phyloP scores from a whole-genome alignment of 345 rosid species.

The Linum trigynum region DNA sequence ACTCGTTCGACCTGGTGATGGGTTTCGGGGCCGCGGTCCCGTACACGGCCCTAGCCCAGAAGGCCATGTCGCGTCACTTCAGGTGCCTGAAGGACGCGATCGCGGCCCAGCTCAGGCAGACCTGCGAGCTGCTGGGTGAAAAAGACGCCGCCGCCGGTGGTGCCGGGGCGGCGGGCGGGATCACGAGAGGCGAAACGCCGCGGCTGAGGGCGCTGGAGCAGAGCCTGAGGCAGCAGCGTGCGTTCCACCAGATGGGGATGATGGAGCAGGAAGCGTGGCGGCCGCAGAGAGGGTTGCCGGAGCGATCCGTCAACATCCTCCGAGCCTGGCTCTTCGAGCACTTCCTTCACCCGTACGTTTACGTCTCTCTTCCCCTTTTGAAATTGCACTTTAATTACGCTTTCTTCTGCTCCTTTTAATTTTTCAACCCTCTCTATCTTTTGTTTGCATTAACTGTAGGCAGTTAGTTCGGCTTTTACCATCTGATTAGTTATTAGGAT shows the following conservation, averaged over 20 bases:
- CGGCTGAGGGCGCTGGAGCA: not conserved
- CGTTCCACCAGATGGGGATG: not conserved
- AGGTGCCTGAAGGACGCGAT: constrained; percentile 19
- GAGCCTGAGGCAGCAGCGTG: not conserved
- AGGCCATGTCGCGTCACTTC: constrained; percentile 16
- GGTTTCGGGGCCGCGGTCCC: constrained; percentile 22
- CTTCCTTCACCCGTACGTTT: not conserved
- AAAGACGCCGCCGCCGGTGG: constrained; percentile 7
- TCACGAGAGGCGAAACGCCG: not conserved
- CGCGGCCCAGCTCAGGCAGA: constrained; percentile 11
- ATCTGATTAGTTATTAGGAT: too few relatives aligned
- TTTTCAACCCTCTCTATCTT: not conserved
- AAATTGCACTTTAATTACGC: not conserved
- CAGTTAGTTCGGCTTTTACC: too few relatives aligned
- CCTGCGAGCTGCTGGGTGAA: not conserved
- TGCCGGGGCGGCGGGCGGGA: constrained; percentile 21
- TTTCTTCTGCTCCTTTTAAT: not conserved
- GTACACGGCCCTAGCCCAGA: constrained; percentile 7
- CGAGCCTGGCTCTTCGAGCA: not conserved
- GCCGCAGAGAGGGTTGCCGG: not conserved
- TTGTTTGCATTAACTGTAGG: too few relatives aligned
- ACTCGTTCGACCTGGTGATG: constrained; percentile 21
- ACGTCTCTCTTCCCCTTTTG: not conserved
- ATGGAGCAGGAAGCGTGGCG: not conserved
- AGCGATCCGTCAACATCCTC: not conserved